phyloP scores from a whole-genome alignment of 441 rosid genomes.

The Gossypium armourianum region DNA sequence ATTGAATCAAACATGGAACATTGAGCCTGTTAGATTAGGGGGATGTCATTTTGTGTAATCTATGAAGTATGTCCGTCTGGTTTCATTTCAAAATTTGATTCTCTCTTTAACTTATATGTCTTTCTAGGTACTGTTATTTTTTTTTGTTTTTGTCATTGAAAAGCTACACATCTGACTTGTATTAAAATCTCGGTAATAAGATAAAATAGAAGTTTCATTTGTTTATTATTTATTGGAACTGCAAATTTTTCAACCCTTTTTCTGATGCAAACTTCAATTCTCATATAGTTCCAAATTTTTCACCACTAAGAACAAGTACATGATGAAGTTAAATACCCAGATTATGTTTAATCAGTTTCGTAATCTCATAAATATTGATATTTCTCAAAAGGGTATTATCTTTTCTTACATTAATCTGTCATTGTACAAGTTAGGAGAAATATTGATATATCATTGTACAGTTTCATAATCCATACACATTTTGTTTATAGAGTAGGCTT shows the following conservation, averaged over 20 bases:
- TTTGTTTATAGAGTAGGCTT: slow-evolving; percentile 18
- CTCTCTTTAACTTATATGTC: slow-evolving; percentile 12
- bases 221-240: slow-evolving; percentile 30
- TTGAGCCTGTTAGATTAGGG: slow-evolving; percentile 13
- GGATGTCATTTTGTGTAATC: slow-evolving; percentile 17
- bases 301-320: neutral
- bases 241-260: slow-evolving; percentile 21
- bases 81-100: slow-evolving; percentile 30
- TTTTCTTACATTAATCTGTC: neutral
- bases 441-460: neutral
- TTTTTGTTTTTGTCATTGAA: slow-evolving; percentile 16
- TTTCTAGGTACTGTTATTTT: neutral
- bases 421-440: neutral
- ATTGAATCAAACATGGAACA: slow-evolving; percentile 18
- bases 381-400: neutral
- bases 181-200: slow-evolving; percentile 27
- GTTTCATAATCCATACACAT: neutral
- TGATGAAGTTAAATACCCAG: neutral
- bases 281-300: slow-evolving; percentile 21
- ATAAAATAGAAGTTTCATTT: slow-evolving; percentile 51
- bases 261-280: slow-evolving; percentile 12
- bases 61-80: slow-evolving; percentile 54
- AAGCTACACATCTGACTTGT: slow-evolving; percentile 19
- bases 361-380: neutral
- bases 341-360: slow-evolving; percentile 12